Evolutionary conservation across 306 rosid species (phyloP), one percentile per base, ranked within the genome.

Genomic region (Alnus glutinosa): DNA sequence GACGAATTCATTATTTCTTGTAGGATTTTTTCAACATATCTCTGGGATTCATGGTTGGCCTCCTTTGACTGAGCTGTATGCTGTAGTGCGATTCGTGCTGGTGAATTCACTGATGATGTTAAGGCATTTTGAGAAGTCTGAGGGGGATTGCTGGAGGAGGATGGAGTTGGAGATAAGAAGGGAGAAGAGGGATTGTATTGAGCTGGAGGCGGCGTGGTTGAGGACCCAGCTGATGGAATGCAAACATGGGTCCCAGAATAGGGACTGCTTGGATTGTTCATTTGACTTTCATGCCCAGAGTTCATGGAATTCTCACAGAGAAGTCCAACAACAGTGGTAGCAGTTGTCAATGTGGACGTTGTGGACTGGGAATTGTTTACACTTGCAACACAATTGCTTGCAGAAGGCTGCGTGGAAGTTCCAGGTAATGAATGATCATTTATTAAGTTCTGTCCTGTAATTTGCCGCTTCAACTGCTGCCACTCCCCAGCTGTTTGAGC

Each of bases 251-350:
- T 84, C 69, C 95, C 95, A 55, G 92, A 97, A 76, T 92, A 92
- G 6, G 97, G 94, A 81, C 93, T 92, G 89, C 78, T 85, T 76
- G 93, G 88, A 83, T 89, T 91, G 79, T 90, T 89, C 89, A 91
- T 84, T 7, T 93, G 81, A 83, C 48, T 89, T 80, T 84, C 92
- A 71, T 88, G 98, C 82, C 98, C 83, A 74, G 94, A 87, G 77
- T 91, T 93, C 91, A 95, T 88, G 9, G 99, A 96, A 83, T 96
- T 93, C 79, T 96, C 98, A 80, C 86, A 97, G 67, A 93, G 94
- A 77, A 93, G 94, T 57, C 99, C 98, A 74, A 84, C 99, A 70
- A 96, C 89, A 76, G 98, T 91, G 84, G 96, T 93, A 54, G 94
- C 80, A 73, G 90, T 80, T 76, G 97, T 83, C 42, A 96, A 80